Conservation (phyloP, 164 flowering plant genomes). For the Kalanchoe fedtschenkoi region DNA sequence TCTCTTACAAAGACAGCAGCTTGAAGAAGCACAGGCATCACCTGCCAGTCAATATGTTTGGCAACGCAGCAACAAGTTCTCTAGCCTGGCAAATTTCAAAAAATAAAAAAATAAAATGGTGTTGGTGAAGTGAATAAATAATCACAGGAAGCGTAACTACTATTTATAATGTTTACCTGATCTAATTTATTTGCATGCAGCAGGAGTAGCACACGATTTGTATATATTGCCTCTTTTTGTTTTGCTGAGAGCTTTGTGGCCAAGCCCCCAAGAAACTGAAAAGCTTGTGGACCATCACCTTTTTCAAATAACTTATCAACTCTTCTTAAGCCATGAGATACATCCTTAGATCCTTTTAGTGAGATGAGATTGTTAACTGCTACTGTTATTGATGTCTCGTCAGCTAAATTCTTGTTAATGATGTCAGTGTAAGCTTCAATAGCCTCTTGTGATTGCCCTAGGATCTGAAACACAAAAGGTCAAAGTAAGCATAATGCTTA, state of each 20-base stretch:
- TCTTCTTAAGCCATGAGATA: slow-evolving; percentile 69
- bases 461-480: slow-evolving; percentile 34
- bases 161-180: slow-evolving; percentile 34
- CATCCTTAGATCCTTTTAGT: slow-evolving; percentile 72
- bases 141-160: background rate
- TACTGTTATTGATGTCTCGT: slow-evolving; percentile 76
- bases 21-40: slow-evolving; percentile 66
- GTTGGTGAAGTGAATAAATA: background rate
- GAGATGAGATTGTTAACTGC: slow-evolving; percentile 77
- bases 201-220: slow-evolving; percentile 67
- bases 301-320: slow-evolving; percentile 72
- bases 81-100: slow-evolving; percentile 41
- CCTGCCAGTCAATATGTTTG: slow-evolving; percentile 54
- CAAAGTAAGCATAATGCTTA: background rate
- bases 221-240: slow-evolving; percentile 67
- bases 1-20: slow-evolving; percentile 81
- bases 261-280: slow-evolving; percentile 55
- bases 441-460: slow-evolving; percentile 67
- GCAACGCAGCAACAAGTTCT: slow-evolving; percentile 61
- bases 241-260: slow-evolving; percentile 71
- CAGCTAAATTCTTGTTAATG: slow-evolving; percentile 58
- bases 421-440: slow-evolving; percentile 43
- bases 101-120: background rate
- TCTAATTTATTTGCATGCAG: slow-evolving; percentile 80
- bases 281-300: slow-evolving; percentile 32